Evolutionary conservation across 2,329 filamentous ascomycete species (phyloP).

Genomic region (Epichloe amarillans): DNA sequence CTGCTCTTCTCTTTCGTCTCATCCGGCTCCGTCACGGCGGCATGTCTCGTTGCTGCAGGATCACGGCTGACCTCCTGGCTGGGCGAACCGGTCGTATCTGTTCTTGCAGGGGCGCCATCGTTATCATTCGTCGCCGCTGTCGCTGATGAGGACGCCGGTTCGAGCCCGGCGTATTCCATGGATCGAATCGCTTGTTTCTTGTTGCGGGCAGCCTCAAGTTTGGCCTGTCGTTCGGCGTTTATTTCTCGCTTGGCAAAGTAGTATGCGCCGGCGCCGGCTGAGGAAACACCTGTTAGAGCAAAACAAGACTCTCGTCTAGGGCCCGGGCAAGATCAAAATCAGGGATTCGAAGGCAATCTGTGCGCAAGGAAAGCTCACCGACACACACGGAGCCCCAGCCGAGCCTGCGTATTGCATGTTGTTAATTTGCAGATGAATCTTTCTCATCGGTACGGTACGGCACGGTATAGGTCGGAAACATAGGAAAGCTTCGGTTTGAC

Average conservation of each 20-base stretch:
- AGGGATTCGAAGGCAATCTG: neutral
- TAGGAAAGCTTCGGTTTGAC: constrained; percentile 8
- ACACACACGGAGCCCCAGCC: constrained; percentile 85
- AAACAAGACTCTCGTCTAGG: no score
- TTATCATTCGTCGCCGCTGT: constrained; percentile 16
- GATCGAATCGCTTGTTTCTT: constrained; percentile 47
- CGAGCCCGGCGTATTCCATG: constrained; percentile 35
- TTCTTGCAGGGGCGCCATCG: constrained; percentile 39
- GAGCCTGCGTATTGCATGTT: constrained; percentile 43
- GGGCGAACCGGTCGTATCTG: constrained; percentile 45
- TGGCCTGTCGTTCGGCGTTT: constrained; percentile 71
- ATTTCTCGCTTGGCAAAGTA: constrained; percentile 91
- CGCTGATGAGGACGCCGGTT: constrained; percentile 20
- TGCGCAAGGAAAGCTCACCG: constrained; percentile 38
- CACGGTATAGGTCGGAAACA: neutral
- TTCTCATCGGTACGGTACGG: neutral
- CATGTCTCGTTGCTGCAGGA: constrained; percentile 76
- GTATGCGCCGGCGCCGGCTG: constrained; percentile 84
- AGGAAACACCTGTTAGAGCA: neutral
- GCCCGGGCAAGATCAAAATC: no score
- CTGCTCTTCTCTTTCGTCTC: constrained; percentile 68
- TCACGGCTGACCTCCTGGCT: constrained; percentile 62
- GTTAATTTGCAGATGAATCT: neutral
- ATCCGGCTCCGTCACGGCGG: constrained; percentile 56
- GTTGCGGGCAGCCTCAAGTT: constrained; percentile 52